Evolutionary conservation across 1,284 basidiomycete species (phyloP), one percentile per base, ranked within the genome.

Genomic region (Ceratobasidium sp.): DNA sequence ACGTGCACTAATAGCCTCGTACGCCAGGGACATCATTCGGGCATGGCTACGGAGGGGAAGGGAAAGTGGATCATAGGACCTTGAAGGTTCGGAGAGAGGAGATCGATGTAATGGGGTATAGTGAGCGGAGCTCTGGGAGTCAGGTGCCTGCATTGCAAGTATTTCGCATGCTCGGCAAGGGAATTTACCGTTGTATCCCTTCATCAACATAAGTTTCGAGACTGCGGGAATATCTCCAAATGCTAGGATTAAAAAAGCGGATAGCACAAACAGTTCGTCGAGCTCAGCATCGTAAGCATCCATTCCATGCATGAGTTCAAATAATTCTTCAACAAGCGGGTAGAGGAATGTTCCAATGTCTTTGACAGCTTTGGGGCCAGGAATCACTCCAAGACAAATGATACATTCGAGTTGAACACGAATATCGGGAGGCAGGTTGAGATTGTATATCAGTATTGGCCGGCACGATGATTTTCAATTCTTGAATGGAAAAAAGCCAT

Each of bases 161-260:
- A 52, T 31, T 10, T 64, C 40, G 17, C 60, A 64, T 2, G 60
- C 29, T 12, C 34, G 49, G 22, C 47, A 64, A 40, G 53, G 62
- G 10, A 29, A 6, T n/a, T 43, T 43, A 2, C 17, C 60, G 15
- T 53, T 65, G 32, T 65, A 49, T 6, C 60, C 60, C 35, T 65
- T 65, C 17, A 65, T 13, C 1, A 35, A n/a, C 15, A 65, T 25
- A 2, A 65, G 35, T 20, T 65, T 65, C n/a, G 60, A 40, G 6
- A 53, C 13, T 1, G 60, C 60, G 7, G 49, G 60, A 17, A 65
- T 65, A 34, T 65, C 60, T 7, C 60, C 60, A 53, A 65, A 65
- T 40, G 50, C 7, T 25, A 65, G 49, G 7, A 65, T 42, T 0
- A 65, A 13, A 43, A 65, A 65, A 2, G 49, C 35, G 20, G 47